These are phyloP conservation scores for Neurospora sp. DNA, from an alignment of 495 filamentous ascomycete species.

Conservation along the genomic window DNA sequence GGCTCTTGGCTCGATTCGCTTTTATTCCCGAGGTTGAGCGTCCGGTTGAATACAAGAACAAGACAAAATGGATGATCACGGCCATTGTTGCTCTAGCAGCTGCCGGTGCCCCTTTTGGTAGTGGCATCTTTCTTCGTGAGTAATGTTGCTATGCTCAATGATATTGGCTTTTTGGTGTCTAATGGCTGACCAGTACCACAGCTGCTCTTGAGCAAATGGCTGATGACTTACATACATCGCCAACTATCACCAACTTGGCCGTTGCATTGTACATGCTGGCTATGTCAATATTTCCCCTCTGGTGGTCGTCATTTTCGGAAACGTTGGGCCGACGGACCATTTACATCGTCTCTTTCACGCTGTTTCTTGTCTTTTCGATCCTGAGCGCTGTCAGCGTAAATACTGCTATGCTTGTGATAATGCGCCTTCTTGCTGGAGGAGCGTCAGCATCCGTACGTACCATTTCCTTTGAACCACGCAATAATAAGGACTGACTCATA, in stretches of 20 bases:
- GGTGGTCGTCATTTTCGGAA: slow-evolving; percentile 92
- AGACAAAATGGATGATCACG: slow-evolving; percentile 80
- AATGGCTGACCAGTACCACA: slow-evolving; percentile 12
- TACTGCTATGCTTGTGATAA: slow-evolving; percentile 77
- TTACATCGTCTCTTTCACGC: slow-evolving; percentile 70
- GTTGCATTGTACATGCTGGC: slow-evolving; percentile 83
- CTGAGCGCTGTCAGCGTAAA: slow-evolving; percentile 62
- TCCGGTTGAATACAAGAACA: slow-evolving; percentile 60
- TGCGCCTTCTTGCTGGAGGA: slow-evolving; percentile 74
- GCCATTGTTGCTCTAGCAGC: slow-evolving; percentile 67
- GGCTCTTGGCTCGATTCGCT: slow-evolving; percentile 61
- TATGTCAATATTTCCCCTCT: slow-evolving; percentile 87
- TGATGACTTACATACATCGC: slow-evolving; percentile 49
- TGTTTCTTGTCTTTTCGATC: slow-evolving; percentile 71
- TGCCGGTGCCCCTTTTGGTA: slow-evolving; percentile 73
- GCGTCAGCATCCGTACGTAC: slow-evolving; percentile 53
- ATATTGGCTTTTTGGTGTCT: neutral
- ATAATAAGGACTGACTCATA: neutral
- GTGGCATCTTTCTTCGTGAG: slow-evolving; percentile 75
- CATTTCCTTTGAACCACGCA: neutral
- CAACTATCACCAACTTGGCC: slow-evolving; percentile 71
- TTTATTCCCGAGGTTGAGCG: slow-evolving; percentile 75
- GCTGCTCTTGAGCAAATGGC: slow-evolving; percentile 66
- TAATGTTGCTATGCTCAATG: slow-evolving; percentile 4
- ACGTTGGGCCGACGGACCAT: slow-evolving; percentile 72